These are phyloP conservation scores for Rhodotorula sp. DNA, from an alignment of 1,284 basidiomycete genomes.

Conservation along the genomic window DNA sequence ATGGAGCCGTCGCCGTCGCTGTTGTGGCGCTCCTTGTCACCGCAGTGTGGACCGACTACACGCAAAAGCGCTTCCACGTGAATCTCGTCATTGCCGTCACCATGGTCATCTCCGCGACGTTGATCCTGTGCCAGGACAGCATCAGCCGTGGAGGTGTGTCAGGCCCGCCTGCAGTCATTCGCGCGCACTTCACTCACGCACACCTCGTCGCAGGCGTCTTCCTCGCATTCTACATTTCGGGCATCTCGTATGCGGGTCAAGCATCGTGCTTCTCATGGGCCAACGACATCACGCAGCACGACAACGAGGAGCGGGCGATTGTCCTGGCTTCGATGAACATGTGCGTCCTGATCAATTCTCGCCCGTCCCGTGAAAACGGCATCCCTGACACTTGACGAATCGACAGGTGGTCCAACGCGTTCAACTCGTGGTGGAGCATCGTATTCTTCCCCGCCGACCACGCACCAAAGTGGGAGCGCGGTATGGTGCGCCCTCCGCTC, in stretches of 20 bases:
- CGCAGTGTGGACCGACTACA: conserved; percentile 64
- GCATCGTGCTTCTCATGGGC: conserved; percentile 43
- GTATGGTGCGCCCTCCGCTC: conserved; percentile 34
- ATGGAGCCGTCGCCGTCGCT: conserved; percentile 65
- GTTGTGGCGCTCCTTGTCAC: conserved; percentile 62
- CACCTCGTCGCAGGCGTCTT: conserved; percentile 5
- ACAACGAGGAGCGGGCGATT: conserved; percentile 47
- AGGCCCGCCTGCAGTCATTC: too few relatives aligned
- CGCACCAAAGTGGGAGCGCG: conserved; percentile 43
- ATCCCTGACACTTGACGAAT: background rate
- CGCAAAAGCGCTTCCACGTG: conserved; percentile 63
- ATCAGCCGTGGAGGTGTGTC: background rate
- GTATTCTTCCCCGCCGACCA: conserved; percentile 44
- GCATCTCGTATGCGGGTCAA: conserved; percentile 46
- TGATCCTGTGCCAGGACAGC: conserved; percentile 54
- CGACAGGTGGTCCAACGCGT: conserved; percentile 41
- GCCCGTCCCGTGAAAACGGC: background rate
- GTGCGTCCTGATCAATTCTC: background rate
- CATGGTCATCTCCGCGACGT: conserved; percentile 57
- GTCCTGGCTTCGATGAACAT: conserved; percentile 18
- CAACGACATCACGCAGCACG: conserved; percentile 43
- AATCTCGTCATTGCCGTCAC: conserved; percentile 64
- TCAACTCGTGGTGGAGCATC: conserved; percentile 43
- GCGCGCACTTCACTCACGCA: too few relatives aligned
- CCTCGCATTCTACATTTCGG: conserved; percentile 45